These are phyloP conservation scores for Eucalyptus regnans DNA, from an alignment of 345 rosid species.

Conservation along the genomic window DNA sequence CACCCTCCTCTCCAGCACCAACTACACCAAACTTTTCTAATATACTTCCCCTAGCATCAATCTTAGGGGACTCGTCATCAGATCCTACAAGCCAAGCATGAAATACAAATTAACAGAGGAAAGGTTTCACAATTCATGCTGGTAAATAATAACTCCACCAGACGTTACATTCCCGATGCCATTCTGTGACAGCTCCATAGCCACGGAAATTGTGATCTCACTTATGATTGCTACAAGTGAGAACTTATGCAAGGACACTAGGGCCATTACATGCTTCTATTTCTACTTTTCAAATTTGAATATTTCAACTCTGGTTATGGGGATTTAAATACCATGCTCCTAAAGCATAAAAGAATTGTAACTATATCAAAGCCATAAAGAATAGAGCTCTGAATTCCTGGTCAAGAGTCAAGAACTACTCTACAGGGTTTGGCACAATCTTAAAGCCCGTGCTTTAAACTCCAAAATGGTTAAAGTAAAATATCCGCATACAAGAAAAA, in stretches of 20 bases:
- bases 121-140: not conserved
- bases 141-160: not conserved
- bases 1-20: not conserved
- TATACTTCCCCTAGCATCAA: not conserved
- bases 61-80: conserved; percentile 8
- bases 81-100: conserved; percentile 5
- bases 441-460: not conserved
- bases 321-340: not conserved
- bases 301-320: not conserved
- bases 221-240: not conserved
- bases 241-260: not conserved
- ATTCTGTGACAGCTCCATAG: not conserved
- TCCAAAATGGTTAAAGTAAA: not conserved
- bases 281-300: not conserved
- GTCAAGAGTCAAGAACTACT: not conserved
- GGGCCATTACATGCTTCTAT: not conserved
- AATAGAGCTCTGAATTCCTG: not conserved
- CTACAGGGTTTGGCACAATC: not conserved
- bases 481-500: not conserved
- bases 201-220: not conserved
- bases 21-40: not conserved
- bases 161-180: not conserved
- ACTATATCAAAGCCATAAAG: not conserved
- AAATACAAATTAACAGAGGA: not conserved
- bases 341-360: not conserved